Conservation (phyloP, 192 early-diverging fungal genomes). For the Borealophlyctis nickersoniae region DNA sequence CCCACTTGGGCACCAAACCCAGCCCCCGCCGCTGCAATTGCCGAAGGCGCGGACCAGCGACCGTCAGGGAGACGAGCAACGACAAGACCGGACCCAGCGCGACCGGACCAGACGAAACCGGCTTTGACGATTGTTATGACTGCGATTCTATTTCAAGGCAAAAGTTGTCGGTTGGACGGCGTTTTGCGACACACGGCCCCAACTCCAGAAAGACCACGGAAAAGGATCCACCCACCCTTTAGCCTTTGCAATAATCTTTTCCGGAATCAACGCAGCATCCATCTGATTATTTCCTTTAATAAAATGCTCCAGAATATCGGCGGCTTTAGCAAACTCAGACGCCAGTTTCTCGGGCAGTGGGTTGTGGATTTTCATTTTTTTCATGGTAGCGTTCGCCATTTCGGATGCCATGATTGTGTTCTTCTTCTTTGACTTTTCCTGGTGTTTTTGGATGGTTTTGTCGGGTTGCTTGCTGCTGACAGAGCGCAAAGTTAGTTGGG, state of each 20-base stretch:
- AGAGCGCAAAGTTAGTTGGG: too few species aligned
- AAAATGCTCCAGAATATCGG: conserved; percentile 63
- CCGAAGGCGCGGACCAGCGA: conserved; percentile 74
- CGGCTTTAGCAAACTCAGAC: conserved; percentile 59
- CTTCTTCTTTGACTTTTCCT: too few species aligned
- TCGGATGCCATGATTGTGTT: too few species aligned
- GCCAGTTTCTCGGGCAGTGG: conserved; percentile 62
- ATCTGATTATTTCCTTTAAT: conserved; percentile 46
- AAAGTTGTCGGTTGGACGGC: too few species aligned
- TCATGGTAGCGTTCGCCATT: background rate
- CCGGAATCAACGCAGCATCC: conserved; percentile 35
- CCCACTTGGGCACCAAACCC: conserved; percentile 89
- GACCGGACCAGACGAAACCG: conserved; percentile 82
- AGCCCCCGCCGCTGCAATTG: conserved; percentile 76
- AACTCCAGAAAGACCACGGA: too few species aligned
- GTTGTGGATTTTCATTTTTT: conserved; percentile 40
- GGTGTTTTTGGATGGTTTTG: too few species aligned
- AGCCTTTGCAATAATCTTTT: conserved; percentile 32
- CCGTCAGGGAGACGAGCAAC: conserved; percentile 76
- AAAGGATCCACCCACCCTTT: conserved; percentile 27
- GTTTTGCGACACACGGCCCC: too few species aligned
- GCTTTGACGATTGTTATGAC: conserved; percentile 88
- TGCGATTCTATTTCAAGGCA: conserved; percentile 87
- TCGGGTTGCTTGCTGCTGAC: too few species aligned
- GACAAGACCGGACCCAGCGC: conserved; percentile 84